A percentile compares a stretch with the other conserved stretches of the same genome.
These are phyloP conservation scores for Neonectria neomacrospora DNA, from an alignment of 2,329 filamentous ascomycete genomes.

Conservation along the genomic window DNA sequence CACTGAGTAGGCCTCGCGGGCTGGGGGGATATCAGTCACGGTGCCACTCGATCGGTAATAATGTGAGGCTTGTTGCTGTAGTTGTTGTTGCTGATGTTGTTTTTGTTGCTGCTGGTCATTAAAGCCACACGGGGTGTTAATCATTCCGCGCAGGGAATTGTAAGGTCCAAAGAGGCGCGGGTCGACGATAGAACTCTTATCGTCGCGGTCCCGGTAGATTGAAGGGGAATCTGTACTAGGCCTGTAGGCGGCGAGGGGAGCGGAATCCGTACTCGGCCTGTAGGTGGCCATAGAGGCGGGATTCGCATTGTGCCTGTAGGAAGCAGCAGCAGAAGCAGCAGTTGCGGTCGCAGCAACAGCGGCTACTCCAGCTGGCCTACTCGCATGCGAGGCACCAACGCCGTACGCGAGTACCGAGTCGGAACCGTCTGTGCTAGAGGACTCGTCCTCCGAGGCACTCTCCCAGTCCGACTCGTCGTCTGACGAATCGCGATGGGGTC, in stretches of 20 bases:
- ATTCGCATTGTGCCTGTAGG: constrained; percentile 17
- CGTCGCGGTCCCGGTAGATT: constrained; percentile 36
- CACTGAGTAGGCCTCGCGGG: constrained; percentile 69
- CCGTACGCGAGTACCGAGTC: constrained; percentile 56
- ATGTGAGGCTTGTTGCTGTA: constrained; percentile 31
- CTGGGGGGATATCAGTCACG: constrained; percentile 24
- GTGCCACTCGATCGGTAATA: constrained; percentile 40
- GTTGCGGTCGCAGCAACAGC: constrained; percentile 52
- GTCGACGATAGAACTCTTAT: constrained; percentile 65
- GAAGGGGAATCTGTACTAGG: constrained; percentile 39
- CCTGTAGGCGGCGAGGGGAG: constrained; percentile 50
- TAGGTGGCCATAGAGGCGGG: constrained; percentile 51
- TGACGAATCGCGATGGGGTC: constrained; percentile 50
- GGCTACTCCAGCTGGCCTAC: constrained; percentile 39
- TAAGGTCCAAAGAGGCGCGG: constrained; percentile 68
- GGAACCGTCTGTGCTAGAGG: constrained; percentile 49
- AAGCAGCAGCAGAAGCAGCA: constrained; percentile 54
- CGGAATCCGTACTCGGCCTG: constrained; percentile 25
- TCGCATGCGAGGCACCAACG: constrained; percentile 39
- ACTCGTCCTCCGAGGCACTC: constrained; percentile 63
- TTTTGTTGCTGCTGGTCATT: constrained; percentile 47
- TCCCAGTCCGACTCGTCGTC: constrained; percentile 67
- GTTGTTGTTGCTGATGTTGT: constrained; percentile 41
- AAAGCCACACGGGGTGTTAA: constrained; percentile 66
- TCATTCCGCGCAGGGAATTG: constrained; percentile 69